Evolutionary conservation across 495 filamentous ascomycete genomes (phyloP).

Genomic region (Talaromyces borbonicus): DNA sequence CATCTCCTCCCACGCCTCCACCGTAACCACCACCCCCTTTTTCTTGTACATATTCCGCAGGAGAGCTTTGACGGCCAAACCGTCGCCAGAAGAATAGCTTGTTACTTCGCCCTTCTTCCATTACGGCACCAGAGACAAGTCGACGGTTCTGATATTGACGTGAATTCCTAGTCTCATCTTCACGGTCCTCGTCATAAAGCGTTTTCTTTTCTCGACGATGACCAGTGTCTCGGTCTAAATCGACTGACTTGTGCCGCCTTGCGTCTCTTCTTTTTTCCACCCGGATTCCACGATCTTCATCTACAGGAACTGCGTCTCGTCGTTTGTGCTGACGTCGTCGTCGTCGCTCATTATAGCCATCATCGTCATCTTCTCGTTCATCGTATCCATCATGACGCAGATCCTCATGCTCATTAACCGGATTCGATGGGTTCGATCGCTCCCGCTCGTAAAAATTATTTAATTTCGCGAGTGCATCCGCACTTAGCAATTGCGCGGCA

Average conservation of each 20-base stretch:
- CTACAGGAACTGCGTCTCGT: slow-evolving; percentile 17
- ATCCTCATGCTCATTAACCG: too few species aligned
- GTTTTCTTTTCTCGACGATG: slow-evolving; percentile 8
- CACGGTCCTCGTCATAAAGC: slow-evolving; percentile 8
- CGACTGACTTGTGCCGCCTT: slow-evolving; percentile 1
- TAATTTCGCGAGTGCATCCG: slow-evolving; percentile 51
- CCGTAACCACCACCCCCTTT: slow-evolving; percentile 2
- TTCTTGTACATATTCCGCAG: slow-evolving; percentile 7
- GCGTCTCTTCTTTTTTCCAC: slow-evolving; percentile 13
- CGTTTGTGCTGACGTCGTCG: slow-evolving; percentile 19
- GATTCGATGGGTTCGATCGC: slow-evolving; percentile 11
- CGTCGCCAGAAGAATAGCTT: slow-evolving; percentile 31
- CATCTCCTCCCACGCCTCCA: slow-evolving; percentile 10
- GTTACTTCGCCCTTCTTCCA: slow-evolving; percentile 51
- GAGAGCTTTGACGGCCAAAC: slow-evolving; percentile 17
- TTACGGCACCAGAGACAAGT: slow-evolving; percentile 56
- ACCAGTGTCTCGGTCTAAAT: neutral
- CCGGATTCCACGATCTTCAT: slow-evolving; percentile 1
- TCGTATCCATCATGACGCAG: slow-evolving; percentile 16
- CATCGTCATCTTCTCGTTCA: slow-evolving; percentile 27
- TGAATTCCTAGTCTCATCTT: slow-evolving; percentile 18
- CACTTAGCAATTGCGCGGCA: slow-evolving; percentile 29
- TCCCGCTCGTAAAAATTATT: slow-evolving; percentile 44
- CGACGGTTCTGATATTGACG: slow-evolving; percentile 42
- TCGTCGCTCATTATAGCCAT: slow-evolving; percentile 18